Evolutionary conservation across 305 asterid genomes (phyloP), one percentile per base, ranked within the genome.

Genomic region (Petunia hybrid): DNA sequence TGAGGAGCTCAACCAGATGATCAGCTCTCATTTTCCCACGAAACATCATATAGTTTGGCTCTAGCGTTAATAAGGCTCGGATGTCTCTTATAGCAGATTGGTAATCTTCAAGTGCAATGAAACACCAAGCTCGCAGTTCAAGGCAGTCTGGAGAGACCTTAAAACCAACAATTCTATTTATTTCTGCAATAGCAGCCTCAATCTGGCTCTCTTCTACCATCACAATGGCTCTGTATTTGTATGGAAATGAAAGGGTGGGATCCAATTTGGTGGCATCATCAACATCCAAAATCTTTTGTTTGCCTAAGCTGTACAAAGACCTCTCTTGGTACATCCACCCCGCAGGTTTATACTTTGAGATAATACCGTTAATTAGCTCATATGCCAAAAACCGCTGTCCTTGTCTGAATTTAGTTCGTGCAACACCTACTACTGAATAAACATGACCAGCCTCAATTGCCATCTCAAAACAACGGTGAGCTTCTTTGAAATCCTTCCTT

Each of bases 311-410:
- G 85, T 83, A 89, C 68, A 90, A 86, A 62, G 92, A 87, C 76
- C 91, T 82, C 79, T 90, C 94, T 83, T 90, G 94, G 75, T 87
- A 90, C 92, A 90, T 90, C 92, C 94, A 90, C 36, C 92, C 94
- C 1, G 79, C 55, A 56, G 94, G 87, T 81, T 84, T 89, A 80
- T 85, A 77, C 64, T 76, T 80, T 39, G 84, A 73, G 35, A 89
- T 83, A 62, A 87, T 45, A 10, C 87, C 80, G 83, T 81, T 83
- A 80, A 86, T 87, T 76, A 87, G 80, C 69, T 89, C 94, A 80
- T 82, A 84, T 31, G 92, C 89, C 57, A 77, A 79, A 83, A 84
- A 87, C 80, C 84, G 77, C 61, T 87, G 89, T 64, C 89, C 92
- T 78, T 84, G 89, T 86, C 82, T 89, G 85, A 68, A 89, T 80